Evolutionary conservation across 345 rosid species (phyloP), one percentile per base, ranked within the genome.

Genomic region (Pseudoturritis turrita): DNA sequence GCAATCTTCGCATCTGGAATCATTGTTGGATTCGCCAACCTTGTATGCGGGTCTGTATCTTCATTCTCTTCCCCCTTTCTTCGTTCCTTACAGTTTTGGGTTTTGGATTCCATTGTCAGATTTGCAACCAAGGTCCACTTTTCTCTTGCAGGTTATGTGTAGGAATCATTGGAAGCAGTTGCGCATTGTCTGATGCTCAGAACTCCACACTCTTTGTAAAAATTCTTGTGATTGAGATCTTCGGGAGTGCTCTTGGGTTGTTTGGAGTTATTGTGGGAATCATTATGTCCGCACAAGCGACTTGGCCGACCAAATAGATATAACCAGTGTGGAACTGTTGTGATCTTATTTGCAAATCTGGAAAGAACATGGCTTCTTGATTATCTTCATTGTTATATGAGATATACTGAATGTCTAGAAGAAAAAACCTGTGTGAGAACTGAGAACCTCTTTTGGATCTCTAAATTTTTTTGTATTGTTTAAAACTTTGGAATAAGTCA

Each of bases 221-320:
- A 87, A 92, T 96, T 79, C 94, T 96, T 62, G 99, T 92, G 82
- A 96, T 92, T 23, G 98, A 96, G 82, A 96, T 96, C 73, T 92
- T 96, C 45, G 99, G 99, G 41, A 95, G 99, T 77, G 99, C 99
- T 0, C 89, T 95, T 7, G 99, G 99, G 37, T 79, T 96, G 86
- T 96, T 96, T 57, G 99, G 97, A 70, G 98, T 96, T 79, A 96
- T 95, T 57, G 96, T 95, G n/a, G 96, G 99, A 65, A 91, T 95
- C 58, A 95, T 95, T 52, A 95, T 95, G 99, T 95, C 99, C 55
- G 93, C 99, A 70, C 99, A 95, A 87, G 99, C 99, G 39, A 65
- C 97, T 40, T 96, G 99, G 97, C 99, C 99, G 56, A 60, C 94
- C 14, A 88, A 82, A 85, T 76, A 76, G 71, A 63, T 44, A 53